phyloP scores from a whole-genome alignment of 1,284 basidiomycete genomes.

The Tilletia indica region DNA sequence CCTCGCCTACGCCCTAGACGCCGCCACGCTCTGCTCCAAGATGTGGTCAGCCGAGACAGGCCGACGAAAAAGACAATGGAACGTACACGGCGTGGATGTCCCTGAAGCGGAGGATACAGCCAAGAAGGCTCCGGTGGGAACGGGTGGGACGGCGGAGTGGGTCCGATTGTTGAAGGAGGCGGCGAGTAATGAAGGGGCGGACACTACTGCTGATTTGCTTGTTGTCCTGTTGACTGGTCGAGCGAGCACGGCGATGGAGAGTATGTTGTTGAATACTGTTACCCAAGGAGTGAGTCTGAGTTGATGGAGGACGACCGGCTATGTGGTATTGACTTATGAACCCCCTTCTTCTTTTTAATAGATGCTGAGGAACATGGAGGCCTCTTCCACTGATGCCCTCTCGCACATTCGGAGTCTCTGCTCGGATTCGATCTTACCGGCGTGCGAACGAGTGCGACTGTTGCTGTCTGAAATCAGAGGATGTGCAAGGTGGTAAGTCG shows the following conservation, averaged over 20 bases:
- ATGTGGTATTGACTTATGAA: slow-evolving; percentile 17
- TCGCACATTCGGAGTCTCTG: background rate
- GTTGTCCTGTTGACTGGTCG: slow-evolving; percentile 35
- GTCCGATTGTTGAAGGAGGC: slow-evolving; percentile 31
- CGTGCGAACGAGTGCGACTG: background rate
- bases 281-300: slow-evolving; percentile 37
- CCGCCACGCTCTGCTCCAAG: slow-evolving; percentile 26
- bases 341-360: background rate
- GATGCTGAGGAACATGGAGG: slow-evolving; percentile 11
- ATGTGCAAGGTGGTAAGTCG: slow-evolving; percentile 8
- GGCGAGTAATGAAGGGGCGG: slow-evolving; percentile 33
- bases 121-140: slow-evolving; percentile 22
- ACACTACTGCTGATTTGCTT: slow-evolving; percentile 40
- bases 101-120: slow-evolving; percentile 24
- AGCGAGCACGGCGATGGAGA: slow-evolving; percentile 38
- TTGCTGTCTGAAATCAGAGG: background rate
- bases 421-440: slow-evolving; percentile 9
- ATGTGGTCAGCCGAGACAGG: slow-evolving; percentile 17
- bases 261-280: slow-evolving; percentile 37
- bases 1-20: slow-evolving; percentile 36
- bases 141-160: slow-evolving; percentile 31
- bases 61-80: background rate
- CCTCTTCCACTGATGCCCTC: background rate
- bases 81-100: background rate
- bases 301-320: slow-evolving; percentile 24